Evolutionary conservation across 495 filamentous ascomycete species (phyloP).

Genomic region (Xylaria curta): DNA sequence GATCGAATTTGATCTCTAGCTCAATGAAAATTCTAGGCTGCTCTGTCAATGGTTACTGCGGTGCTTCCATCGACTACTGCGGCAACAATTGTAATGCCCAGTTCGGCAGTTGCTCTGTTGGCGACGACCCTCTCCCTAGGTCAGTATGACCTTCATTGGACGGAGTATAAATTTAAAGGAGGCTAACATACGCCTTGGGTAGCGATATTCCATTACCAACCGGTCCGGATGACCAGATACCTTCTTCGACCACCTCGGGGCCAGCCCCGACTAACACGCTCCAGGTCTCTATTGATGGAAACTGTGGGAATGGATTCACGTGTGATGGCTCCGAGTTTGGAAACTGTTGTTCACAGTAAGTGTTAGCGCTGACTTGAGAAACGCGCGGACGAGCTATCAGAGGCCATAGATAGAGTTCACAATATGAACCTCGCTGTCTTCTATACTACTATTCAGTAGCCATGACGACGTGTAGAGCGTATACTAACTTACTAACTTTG

Average conservation of each 20-base stretch:
- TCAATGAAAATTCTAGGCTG: constrained; percentile 39
- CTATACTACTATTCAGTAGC: neutral
- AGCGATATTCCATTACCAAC: constrained; percentile 26
- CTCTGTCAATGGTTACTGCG: constrained; percentile 54
- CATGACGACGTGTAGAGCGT: neutral
- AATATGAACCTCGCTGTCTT: constrained; percentile 14
- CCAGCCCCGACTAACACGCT: constrained; percentile 34
- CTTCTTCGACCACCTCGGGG: constrained; percentile 25
- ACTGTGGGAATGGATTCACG: constrained; percentile 51
- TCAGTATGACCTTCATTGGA: neutral
- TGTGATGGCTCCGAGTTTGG: constrained; percentile 50
- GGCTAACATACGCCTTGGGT: neutral
- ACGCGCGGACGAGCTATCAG: neutral
- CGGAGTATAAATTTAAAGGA: neutral
- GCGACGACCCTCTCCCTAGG: constrained; percentile 27
- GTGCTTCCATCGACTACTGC: constrained; percentile 57
- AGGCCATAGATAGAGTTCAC: constrained; percentile 9
- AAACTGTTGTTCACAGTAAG: constrained; percentile 49
- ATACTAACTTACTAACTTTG: constrained; percentile 3
- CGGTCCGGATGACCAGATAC: neutral
- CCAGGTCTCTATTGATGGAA: constrained; percentile 42
- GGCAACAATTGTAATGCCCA: constrained; percentile 55
- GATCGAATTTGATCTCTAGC: constrained; percentile 21
- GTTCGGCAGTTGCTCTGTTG: constrained; percentile 54
- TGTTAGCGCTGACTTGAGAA: constrained; percentile 23